Conservation (phyloP, 345 rosid species). For the Eucalyptus brandiana region DNA sequence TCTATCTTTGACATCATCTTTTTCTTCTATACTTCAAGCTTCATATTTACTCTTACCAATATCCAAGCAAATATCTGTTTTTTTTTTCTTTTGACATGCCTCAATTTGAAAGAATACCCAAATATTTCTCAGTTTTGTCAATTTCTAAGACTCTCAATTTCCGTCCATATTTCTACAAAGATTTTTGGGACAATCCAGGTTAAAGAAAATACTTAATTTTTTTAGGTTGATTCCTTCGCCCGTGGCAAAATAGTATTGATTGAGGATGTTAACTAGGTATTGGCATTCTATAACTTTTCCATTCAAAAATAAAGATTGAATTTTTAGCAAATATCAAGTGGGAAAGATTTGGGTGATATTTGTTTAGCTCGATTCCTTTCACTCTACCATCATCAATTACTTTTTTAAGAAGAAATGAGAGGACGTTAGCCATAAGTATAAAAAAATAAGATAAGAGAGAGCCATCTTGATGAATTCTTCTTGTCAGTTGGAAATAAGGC, state of each 20-base stretch:
- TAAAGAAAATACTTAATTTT: neutral
- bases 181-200: neutral
- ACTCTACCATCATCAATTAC: neutral
- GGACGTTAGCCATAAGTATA: neutral
- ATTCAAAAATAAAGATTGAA: neutral
- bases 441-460: neutral
- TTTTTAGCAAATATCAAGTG: neutral
- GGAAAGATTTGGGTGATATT: neutral
- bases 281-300: neutral
- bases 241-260: neutral
- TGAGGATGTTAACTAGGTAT: neutral
- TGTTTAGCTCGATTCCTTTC: neutral
- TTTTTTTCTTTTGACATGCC: neutral
- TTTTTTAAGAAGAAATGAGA: neutral
- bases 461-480: neutral
- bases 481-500: neutral
- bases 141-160: neutral
- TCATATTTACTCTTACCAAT: neutral
- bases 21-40: neutral
- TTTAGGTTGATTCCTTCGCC: neutral
- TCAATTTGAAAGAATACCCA: neutral
- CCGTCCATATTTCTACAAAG: neutral
- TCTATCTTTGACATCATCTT: neutral
- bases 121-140: neutral
- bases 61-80: neutral